These are phyloP conservation scores for Eutypella sp. DNA, from an alignment of 2,329 filamentous ascomycete genomes.

Conservation along the genomic window DNA sequence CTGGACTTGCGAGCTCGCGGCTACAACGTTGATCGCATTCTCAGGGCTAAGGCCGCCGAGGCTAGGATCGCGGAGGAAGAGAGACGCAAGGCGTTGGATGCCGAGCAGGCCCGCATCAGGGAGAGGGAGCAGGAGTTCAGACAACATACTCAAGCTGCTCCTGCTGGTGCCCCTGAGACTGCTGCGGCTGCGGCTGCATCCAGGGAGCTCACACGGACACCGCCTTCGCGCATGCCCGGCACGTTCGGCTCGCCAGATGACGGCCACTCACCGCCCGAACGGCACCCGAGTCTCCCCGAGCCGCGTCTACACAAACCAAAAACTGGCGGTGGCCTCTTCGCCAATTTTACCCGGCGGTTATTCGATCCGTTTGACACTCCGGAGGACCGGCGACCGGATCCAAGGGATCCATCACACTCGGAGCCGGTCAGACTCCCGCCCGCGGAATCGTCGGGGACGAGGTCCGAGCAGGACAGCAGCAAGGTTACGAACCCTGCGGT, in stretches of 20 bases:
- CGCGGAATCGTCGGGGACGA: slow-evolving; percentile 13
- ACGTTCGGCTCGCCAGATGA: slow-evolving; percentile 46
- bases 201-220: slow-evolving; percentile 35
- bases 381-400: slow-evolving; percentile 41
- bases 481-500: slow-evolving; percentile 56
- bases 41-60: slow-evolving; percentile 82
- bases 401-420: slow-evolving; percentile 30
- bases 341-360: slow-evolving; percentile 60
- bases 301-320: slow-evolving; percentile 38
- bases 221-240: slow-evolving; percentile 62
- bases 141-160: slow-evolving; percentile 38
- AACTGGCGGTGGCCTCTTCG: slow-evolving; percentile 61
- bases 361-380: slow-evolving; percentile 49
- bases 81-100: slow-evolving; percentile 66
- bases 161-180: slow-evolving; percentile 28
- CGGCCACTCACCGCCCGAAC: slow-evolving; percentile 12
- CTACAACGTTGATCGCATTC: slow-evolving; percentile 94
- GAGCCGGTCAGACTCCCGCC: slow-evolving; percentile 15
- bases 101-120: slow-evolving; percentile 64
- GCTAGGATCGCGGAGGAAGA: slow-evolving; percentile 82
- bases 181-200: slow-evolving; percentile 31
- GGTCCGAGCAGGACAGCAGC: slow-evolving; percentile 32
- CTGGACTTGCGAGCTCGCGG: slow-evolving; percentile 78
- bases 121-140: slow-evolving; percentile 45
- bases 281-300: slow-evolving; percentile 28